These are phyloP conservation scores for Trichoderma polysporum DNA, from an alignment of 2,329 filamentous ascomycete species.

Conservation along the genomic window DNA sequence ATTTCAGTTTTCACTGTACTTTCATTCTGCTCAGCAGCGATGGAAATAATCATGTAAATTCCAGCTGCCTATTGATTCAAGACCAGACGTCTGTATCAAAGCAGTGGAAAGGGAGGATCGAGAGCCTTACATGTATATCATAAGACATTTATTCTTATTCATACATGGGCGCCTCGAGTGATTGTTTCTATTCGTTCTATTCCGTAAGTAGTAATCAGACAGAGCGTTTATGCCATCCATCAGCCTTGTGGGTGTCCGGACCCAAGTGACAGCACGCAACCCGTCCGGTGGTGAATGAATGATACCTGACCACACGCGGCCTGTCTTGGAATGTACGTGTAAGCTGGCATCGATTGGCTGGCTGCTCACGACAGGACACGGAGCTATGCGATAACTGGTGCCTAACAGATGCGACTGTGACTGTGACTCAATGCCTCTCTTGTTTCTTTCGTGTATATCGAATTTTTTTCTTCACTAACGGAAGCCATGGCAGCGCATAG, in stretches of 20 bases:
- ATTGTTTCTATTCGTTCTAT: not conserved
- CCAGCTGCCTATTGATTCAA: not conserved
- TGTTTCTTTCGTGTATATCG: not conserved
- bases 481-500: not conserved
- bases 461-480: not conserved
- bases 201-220: not conserved
- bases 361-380: not conserved
- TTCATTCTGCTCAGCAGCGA: too few species aligned
- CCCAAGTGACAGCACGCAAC: not conserved
- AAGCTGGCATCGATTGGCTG: conserved; percentile 1
- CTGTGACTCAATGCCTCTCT: not conserved
- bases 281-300: not conserved
- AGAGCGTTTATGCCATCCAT: not conserved
- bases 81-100: too few species aligned
- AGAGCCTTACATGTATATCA: not conserved
- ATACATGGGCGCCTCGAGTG: not conserved
- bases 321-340: not conserved
- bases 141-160: not conserved
- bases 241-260: not conserved
- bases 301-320: not conserved
- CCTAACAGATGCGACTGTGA: not conserved
- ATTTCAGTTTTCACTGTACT: too few species aligned
- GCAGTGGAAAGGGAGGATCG: not conserved
- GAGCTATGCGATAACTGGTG: not conserved
- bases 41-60: not conserved